Evolutionary conservation across 2,329 filamentous ascomycete species (phyloP).

Genomic region (Fusarium nygamai): DNA sequence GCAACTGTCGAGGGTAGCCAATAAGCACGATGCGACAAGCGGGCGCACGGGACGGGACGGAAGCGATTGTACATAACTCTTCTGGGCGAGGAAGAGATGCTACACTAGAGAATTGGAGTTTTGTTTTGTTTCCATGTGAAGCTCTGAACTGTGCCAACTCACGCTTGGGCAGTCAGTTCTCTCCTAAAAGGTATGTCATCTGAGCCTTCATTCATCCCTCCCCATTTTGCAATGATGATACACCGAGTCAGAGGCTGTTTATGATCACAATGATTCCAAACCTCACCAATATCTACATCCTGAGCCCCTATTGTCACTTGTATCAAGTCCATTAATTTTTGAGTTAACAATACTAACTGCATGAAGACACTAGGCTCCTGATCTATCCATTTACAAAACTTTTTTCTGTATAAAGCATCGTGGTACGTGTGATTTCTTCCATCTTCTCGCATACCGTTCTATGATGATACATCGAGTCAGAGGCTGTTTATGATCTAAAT

Average conservation of each 20-base stretch:
- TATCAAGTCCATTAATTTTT: background rate
- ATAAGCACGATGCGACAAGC: conserved; percentile 41
- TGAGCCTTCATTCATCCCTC: background rate
- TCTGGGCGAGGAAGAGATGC: conserved; percentile 49
- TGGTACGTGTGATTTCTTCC: conserved; percentile 35
- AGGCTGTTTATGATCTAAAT: conserved; percentile 60
- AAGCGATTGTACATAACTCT: conserved; percentile 51
- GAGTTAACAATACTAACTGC: background rate
- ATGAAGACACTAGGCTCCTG: background rate
- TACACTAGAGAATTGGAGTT: conserved; percentile 55
- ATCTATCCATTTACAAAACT: background rate
- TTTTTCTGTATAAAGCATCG: background rate
- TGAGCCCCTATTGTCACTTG: conserved; percentile 11
- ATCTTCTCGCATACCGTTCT: conserved; percentile 28
- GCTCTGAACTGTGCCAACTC: conserved; percentile 40
- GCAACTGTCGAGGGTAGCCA: conserved; percentile 58
- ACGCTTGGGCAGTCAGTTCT: conserved; percentile 21
- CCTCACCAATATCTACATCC: conserved; percentile 45
- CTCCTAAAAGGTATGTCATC: conserved; percentile 40
- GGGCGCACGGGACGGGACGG: conserved; percentile 43
- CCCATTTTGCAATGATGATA: conserved; percentile 50
- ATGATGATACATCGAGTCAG: conserved; percentile 56
- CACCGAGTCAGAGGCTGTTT: conserved; percentile 61
- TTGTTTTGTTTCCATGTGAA: conserved; percentile 45
- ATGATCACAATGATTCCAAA: conserved; percentile 55